Conservation (phyloP, 306 rosid genomes). For the Acacia melanoxylon region DNA sequence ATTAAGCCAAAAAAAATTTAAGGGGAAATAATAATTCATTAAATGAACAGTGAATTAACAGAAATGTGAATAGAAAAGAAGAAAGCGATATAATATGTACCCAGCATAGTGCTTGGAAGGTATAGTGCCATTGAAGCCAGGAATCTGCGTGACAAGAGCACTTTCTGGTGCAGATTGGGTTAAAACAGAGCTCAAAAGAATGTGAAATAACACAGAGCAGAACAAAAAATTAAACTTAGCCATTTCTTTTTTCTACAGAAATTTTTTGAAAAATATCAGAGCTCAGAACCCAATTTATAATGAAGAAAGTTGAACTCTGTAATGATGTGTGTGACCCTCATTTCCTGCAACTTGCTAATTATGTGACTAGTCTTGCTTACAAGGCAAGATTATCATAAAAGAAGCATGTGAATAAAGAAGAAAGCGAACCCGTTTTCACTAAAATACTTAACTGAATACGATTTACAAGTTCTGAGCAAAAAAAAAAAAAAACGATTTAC, state of each 20-base stretch:
- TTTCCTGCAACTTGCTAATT: slow-evolving; percentile 4
- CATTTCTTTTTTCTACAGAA: not conserved
- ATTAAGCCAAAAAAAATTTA: not conserved
- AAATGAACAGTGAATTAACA: not conserved
- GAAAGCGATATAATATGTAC: not conserved
- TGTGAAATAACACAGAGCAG: not conserved
- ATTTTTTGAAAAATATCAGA: too few relatives aligned
- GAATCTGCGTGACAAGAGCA: slow-evolving; percentile 19
- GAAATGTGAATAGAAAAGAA: not conserved
- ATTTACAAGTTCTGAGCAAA: too few relatives aligned
- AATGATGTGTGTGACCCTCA: slow-evolving; percentile 4
- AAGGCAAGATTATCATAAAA: slow-evolving; percentile 29
- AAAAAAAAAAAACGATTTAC: too few relatives aligned
- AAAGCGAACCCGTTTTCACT: not conserved
- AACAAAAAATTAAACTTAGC: not conserved
- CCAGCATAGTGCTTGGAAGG: slow-evolving; percentile 32
- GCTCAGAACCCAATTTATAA: not conserved
- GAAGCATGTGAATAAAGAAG: not conserved
- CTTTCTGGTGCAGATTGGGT: slow-evolving; percentile 28
- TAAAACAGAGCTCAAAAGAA: slow-evolving; percentile 1
- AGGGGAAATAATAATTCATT: not conserved
- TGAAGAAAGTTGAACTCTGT: not conserved
- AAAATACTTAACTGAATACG: not conserved
- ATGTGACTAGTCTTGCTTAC: slow-evolving; percentile 26
- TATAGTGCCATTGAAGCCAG: slow-evolving; percentile 16